Conservation (phyloP, 139 green algal genomes). For the Limnomonas spitsbergensis region DNA sequence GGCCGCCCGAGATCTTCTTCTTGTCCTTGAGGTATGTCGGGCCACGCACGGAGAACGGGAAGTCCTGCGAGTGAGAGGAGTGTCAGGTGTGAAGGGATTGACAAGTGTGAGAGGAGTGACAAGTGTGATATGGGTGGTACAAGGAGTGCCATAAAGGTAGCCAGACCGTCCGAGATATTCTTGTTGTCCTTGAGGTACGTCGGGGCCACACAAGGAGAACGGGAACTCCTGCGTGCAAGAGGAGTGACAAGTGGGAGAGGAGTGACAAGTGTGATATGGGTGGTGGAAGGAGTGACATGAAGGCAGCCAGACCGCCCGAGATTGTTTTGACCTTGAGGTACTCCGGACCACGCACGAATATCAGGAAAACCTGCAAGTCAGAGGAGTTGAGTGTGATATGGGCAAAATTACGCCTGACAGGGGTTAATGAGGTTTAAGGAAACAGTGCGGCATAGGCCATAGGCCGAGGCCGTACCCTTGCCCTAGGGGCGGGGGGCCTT, state of each 20-base stretch:
- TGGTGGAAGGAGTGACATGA: no score
- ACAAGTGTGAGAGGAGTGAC: no score
- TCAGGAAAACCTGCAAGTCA: constrained; percentile 10
- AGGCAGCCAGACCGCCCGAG: constrained; percentile 27
- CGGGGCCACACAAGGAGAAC: no score
- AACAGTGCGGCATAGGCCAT: no score
- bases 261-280: no score
- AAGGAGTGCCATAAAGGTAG: not conserved
- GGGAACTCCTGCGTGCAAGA: no score
- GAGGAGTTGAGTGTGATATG: not conserved
- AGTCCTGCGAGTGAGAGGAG: no score
- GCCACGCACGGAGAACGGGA: no score
- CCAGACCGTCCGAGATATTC: constrained; percentile 47
- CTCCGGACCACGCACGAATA: constrained; percentile 18
- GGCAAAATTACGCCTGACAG: not conserved
- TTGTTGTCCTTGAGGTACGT: constrained; percentile 59
- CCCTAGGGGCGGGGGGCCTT: not conserved
- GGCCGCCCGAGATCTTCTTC: constrained; percentile 50
- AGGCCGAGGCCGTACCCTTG: not conserved
- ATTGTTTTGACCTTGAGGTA: constrained; percentile 49
- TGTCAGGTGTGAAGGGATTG: no score
- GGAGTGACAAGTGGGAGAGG: no score
- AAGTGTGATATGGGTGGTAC: no score
- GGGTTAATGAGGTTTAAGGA: no score
- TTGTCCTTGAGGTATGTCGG: constrained; percentile 52